Evolutionary conservation across 2,329 filamentous ascomycete genomes (phyloP).

Genomic region (Diplodia sapinea): DNA sequence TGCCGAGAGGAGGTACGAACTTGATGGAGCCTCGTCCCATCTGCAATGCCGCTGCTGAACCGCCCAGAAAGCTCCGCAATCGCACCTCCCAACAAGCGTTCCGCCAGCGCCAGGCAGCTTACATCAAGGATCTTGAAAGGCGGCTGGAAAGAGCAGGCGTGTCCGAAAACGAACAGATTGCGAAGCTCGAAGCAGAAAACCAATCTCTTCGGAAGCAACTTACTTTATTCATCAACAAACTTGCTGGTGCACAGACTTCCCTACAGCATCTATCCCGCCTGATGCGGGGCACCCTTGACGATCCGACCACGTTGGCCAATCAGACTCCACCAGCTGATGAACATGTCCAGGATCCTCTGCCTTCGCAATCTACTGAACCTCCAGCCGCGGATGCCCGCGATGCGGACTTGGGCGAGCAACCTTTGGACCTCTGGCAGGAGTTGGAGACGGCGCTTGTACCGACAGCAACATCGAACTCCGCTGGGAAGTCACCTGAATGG

Average conservation of each 20-base stretch:
- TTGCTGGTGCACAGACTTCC: neutral
- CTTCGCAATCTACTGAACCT: neutral
- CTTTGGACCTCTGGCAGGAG: neutral
- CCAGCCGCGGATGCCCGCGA: neutral
- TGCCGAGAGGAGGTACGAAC: neutral
- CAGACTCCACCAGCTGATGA: neutral
- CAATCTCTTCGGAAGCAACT: constrained; percentile 1
- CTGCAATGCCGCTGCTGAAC: neutral
- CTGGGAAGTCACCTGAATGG: too few relatives aligned
- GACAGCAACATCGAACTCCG: too few relatives aligned
- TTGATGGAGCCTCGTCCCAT: too few relatives aligned
- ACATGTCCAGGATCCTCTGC: neutral
- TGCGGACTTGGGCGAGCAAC: neutral
- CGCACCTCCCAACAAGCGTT: constrained; percentile 6
- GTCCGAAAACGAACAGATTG: neutral
- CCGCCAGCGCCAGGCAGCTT: constrained; percentile 1
- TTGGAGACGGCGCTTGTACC: too few relatives aligned
- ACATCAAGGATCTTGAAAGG: neutral
- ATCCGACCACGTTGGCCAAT: neutral
- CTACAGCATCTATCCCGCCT: neutral
- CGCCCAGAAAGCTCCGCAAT: constrained; percentile 2
- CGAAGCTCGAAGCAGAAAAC: neutral
- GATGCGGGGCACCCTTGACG: neutral
- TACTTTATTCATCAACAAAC: constrained; percentile 1
- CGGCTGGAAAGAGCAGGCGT: neutral